phyloP scores from a whole-genome alignment of 225 moss, liverwort and hornwort genomes.

The Sphagnum contortum region DNA sequence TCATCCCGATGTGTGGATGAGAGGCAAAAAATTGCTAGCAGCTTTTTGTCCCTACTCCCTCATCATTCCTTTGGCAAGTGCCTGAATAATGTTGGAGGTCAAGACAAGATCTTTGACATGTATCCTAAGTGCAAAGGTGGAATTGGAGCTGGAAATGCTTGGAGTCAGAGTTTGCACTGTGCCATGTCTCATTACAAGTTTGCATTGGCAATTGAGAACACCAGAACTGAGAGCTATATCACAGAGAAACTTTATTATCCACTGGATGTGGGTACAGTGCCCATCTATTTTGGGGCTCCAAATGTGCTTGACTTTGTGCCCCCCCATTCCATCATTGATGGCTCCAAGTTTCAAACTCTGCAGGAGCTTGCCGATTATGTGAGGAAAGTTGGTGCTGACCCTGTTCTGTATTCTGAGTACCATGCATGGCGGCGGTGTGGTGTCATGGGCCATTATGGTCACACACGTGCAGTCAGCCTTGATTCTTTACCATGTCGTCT shows the following conservation, averaged over 20 bases:
- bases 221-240: constrained; percentile 48
- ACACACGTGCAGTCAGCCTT: constrained; percentile 49
- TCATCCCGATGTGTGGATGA: constrained; percentile 49
- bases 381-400: constrained; percentile 34
- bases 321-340: constrained; percentile 50
- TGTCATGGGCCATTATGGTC: constrained; percentile 34
- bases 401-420: constrained; percentile 50
- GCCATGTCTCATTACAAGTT: constrained; percentile 75
- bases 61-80: constrained; percentile 67
- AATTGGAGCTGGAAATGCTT: constrained; percentile 17
- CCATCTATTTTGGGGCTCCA: constrained; percentile 70
- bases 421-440: constrained; percentile 76
- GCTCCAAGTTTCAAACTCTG: constrained; percentile 27
- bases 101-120: constrained; percentile 25
- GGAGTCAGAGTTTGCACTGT: constrained; percentile 50
- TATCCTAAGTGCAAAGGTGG: constrained; percentile 33
- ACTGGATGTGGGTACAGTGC: constrained; percentile 52
- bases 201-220: constrained; percentile 73
- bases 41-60: constrained; percentile 33
- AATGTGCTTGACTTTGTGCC: constrained; percentile 67
- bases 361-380: constrained; percentile 47
- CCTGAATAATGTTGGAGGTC: constrained; percentile 53
- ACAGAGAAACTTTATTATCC: constrained; percentile 66
- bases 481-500: constrained; percentile 65
- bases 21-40: constrained; percentile 32